A percentile compares a stretch with the other conserved stretches of the same genome.
Conservation (phyloP, 2,329 filamentous ascomycete species). For the Cyphellophora europaea region DNA sequence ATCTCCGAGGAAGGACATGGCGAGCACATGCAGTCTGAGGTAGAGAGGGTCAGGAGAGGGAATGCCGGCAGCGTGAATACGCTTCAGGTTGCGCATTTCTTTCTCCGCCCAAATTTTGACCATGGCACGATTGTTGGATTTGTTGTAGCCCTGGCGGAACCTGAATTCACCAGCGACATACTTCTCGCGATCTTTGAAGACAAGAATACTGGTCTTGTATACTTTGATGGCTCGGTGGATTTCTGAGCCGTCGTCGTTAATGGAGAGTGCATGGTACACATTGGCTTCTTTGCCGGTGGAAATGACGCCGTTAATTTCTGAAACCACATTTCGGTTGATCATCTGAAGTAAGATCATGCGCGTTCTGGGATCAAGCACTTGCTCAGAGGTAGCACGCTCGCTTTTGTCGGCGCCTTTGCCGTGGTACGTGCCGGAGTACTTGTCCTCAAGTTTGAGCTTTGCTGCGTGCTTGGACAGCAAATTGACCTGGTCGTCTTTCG, state of each 20-base stretch:
- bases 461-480: conserved; percentile 75
- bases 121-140: conserved; percentile 92
- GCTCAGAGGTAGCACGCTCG: conserved; percentile 86
- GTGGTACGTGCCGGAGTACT: conserved; percentile 42
- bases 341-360: conserved; percentile 93
- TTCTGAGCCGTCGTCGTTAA: conserved; percentile 41
- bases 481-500: conserved; percentile 78
- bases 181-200: conserved; percentile 94
- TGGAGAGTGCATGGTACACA: conserved; percentile 79
- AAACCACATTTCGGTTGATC: conserved; percentile 83
- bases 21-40: conserved; percentile 85
- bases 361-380: conserved; percentile 87
- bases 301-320: conserved; percentile 87
- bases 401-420: conserved; percentile 60
- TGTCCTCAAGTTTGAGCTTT: conserved; percentile 70
- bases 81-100: conserved; percentile 86
- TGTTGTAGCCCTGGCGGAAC: conserved; percentile 85
- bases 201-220: conserved; percentile 95
- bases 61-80: conserved; percentile 75
- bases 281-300: conserved; percentile 98
- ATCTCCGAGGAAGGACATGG: conserved; percentile 90
- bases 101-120: conserved; percentile 99
- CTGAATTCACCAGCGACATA: conserved; percentile 93
- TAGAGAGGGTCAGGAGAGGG: conserved; percentile 83
- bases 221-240: conserved; percentile 89